Percentiles rank a stretch among this genome's conserved stretches.
These are phyloP conservation scores for Apophysomyces elegans DNA, from an alignment of 371 early-diverging fungal species.

Conservation along the genomic window DNA sequence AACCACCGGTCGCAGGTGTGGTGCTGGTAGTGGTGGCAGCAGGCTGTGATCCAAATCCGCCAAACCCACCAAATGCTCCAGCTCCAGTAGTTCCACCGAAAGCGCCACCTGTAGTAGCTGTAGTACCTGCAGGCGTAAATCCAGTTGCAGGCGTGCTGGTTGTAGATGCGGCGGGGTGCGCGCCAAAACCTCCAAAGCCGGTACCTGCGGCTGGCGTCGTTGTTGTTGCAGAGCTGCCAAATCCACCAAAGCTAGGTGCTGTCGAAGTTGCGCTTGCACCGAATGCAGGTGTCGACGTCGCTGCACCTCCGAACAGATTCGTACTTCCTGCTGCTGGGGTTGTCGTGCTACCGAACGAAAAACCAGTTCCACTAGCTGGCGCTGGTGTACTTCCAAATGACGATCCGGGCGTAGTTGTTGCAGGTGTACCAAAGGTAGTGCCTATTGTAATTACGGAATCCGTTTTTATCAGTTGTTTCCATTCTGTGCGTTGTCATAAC, in stretches of 20 bases:
- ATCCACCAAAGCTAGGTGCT: conserved; percentile 6
- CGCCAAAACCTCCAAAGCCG: conserved; percentile 9
- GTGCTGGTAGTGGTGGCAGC: conserved; percentile 2
- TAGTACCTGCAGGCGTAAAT: background rate
- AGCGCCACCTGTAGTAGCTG: too few relatives aligned
- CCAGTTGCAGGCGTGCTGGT: conserved; percentile 10
- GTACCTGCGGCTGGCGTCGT: conserved; percentile 1
- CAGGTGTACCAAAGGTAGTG: conserved; percentile 15
- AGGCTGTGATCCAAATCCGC: conserved; percentile 1
- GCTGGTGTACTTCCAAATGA: conserved; percentile 11
- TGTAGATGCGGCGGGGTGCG: conserved; percentile 8
- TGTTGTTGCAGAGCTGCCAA: background rate
- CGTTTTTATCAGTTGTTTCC: background rate
- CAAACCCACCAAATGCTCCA: conserved; percentile 12
- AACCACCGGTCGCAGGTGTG: conserved; percentile 8
- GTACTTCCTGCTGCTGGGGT: conserved; percentile 26
- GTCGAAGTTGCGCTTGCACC: conserved; percentile 4
- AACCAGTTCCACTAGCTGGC: conserved; percentile 12
- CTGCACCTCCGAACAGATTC: conserved; percentile 28
- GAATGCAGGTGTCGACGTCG: conserved; percentile 1
- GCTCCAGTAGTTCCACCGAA: too few relatives aligned
- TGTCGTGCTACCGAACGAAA: conserved; percentile 11
- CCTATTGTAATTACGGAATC: conserved; percentile 13
- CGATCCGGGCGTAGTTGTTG: conserved; percentile 14
- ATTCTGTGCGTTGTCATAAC: background rate